phyloP scores from a whole-genome alignment of 2,329 filamentous ascomycete genomes.

The Celoporthe dispersa region DNA sequence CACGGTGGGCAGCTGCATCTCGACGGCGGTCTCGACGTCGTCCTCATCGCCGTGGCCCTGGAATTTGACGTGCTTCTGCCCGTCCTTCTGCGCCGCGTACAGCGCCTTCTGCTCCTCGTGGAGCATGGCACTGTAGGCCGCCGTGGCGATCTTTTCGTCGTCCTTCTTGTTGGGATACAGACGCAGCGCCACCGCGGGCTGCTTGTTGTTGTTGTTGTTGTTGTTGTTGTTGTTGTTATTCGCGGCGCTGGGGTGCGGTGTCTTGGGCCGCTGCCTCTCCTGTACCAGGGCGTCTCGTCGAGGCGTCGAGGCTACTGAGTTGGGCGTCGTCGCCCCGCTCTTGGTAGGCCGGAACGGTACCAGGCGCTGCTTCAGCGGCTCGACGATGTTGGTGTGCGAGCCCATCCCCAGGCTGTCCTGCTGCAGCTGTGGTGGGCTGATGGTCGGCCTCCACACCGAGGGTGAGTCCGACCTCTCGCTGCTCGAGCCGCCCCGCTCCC shows the following conservation, averaged over 20 bases:
- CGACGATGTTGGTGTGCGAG: conserved; percentile 8
- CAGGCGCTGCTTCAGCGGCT: conserved; percentile 26
- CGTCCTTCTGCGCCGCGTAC: conserved; percentile 2
- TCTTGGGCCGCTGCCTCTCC: conserved; percentile 18
- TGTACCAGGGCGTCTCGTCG: background rate
- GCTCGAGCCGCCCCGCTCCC: conserved; percentile 24
- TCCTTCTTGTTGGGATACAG: conserved; percentile 26
- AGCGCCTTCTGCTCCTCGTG: conserved; percentile 27
- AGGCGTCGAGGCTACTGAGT: background rate
- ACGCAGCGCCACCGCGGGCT: conserved; percentile 17
- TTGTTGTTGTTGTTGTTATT: background rate
- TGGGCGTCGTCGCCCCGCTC: conserved; percentile 7
- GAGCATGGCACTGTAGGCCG: conserved; percentile 26
- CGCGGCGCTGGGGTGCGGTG: conserved; percentile 9
- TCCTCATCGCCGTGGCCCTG: conserved; percentile 6
- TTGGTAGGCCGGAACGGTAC: conserved; percentile 24
- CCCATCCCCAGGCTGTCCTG: conserved; percentile 27
- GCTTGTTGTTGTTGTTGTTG: background rate
- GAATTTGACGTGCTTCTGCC: background rate
- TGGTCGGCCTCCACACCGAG: conserved; percentile 28
- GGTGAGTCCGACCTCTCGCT: conserved; percentile 29
- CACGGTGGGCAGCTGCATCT: conserved; percentile 13
- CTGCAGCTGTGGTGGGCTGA: conserved; percentile 29
- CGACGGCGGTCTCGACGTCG: conserved; percentile 16
- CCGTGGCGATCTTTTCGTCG: conserved; percentile 28